phyloP scores from a whole-genome alignment of 495 filamentous ascomycete species.

The Penicillium turbatum region DNA sequence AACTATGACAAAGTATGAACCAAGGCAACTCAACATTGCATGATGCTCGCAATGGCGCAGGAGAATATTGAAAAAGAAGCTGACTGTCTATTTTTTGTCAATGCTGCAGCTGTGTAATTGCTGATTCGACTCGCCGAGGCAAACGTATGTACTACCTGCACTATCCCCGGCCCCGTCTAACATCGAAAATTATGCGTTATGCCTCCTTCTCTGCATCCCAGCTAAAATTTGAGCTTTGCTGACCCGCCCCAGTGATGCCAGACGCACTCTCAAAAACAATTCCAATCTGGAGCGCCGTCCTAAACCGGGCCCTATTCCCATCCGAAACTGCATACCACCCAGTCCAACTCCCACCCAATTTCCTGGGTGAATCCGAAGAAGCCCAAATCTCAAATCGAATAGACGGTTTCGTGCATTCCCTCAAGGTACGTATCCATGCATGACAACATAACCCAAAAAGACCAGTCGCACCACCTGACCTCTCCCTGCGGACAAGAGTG shows the following conservation, averaged over 20 bases:
- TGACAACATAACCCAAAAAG: background rate
- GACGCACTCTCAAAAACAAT: slow-evolving; percentile 92
- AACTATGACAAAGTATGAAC: background rate
- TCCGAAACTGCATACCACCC: slow-evolving; percentile 40
- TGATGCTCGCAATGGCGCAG: background rate
- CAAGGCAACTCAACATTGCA: background rate
- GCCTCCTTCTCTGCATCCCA: too few species aligned
- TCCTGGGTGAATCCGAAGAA: slow-evolving; percentile 69
- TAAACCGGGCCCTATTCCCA: slow-evolving; percentile 79
- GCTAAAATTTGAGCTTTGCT: slow-evolving; percentile 6
- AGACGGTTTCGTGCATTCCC: slow-evolving; percentile 58
- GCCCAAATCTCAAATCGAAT: slow-evolving; percentile 70
- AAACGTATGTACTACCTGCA: slow-evolving; percentile 56
- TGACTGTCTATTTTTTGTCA: background rate
- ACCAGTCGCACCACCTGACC: background rate
- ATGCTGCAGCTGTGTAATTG: slow-evolving; percentile 69
- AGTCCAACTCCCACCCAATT: slow-evolving; percentile 61
- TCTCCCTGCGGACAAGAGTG: slow-evolving; percentile 10
- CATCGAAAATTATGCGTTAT: background rate
- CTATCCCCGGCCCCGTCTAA: background rate
- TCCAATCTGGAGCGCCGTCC: slow-evolving; percentile 84
- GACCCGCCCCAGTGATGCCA: slow-evolving; percentile 60
- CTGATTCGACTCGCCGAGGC: slow-evolving; percentile 90
- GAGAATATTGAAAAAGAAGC: background rate
- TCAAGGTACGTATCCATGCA: slow-evolving; percentile 42